phyloP scores from a whole-genome alignment of 1,284 basidiomycete genomes.

The Agroathelia rolfsii region DNA sequence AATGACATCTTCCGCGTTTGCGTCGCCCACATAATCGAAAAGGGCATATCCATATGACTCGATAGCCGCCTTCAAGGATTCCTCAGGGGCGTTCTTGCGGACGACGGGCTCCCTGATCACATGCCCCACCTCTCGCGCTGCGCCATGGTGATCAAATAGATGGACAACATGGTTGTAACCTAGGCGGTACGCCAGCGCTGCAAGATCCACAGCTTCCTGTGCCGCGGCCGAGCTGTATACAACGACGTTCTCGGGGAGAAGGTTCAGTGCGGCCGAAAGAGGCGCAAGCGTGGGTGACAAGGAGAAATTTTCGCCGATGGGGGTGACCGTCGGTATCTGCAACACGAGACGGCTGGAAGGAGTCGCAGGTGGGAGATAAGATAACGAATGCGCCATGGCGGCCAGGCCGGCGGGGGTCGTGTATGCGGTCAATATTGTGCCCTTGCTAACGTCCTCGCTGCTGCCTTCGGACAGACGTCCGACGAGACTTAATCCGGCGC shows the following conservation, averaged over 20 bases:
- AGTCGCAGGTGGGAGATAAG: slow-evolving; percentile 52
- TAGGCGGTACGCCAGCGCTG: slow-evolving; percentile 56
- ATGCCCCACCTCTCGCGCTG: slow-evolving; percentile 61
- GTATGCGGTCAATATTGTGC: slow-evolving; percentile 62
- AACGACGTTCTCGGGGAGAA: slow-evolving; percentile 63
- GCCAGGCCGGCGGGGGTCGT: slow-evolving; percentile 70
- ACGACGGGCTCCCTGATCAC: slow-evolving; percentile 24
- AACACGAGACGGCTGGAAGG: slow-evolving; percentile 59
- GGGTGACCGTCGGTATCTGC: slow-evolving; percentile 66
- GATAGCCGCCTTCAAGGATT: slow-evolving; percentile 37
- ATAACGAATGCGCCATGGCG: slow-evolving; percentile 66
- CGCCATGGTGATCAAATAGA: slow-evolving; percentile 68
- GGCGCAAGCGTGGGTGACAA: slow-evolving; percentile 67
- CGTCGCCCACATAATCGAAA: slow-evolving; percentile 63
- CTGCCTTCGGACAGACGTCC: slow-evolving; percentile 74
- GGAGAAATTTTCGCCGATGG: slow-evolving; percentile 53
- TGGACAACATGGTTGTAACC: slow-evolving; percentile 60
- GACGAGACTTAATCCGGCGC: slow-evolving; percentile 76
- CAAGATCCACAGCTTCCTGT: slow-evolving; percentile 68
- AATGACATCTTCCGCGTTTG: slow-evolving; percentile 45
- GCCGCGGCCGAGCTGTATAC: slow-evolving; percentile 76
- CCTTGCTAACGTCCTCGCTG: slow-evolving; percentile 50
- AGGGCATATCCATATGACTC: slow-evolving; percentile 44
- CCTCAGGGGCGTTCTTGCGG: slow-evolving; percentile 20
- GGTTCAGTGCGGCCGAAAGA: slow-evolving; percentile 46